A percentile compares a stretch with the other conserved stretches of the same genome.
These are phyloP conservation scores for Andrographis paniculata DNA, from an alignment of 305 asterid genomes.

Conservation along the genomic window DNA sequence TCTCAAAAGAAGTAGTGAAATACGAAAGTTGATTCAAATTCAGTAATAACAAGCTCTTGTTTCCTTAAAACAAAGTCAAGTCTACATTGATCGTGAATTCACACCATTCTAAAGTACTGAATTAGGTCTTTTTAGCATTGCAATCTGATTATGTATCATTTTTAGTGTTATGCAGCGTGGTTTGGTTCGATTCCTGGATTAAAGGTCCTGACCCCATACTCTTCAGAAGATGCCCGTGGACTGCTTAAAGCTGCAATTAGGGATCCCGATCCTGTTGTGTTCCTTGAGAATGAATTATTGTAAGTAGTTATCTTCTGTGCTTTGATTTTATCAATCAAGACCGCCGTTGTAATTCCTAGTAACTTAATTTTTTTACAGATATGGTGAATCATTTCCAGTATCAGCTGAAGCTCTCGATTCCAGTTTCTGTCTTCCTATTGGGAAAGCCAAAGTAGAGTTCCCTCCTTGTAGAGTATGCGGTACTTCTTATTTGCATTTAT, in stretches of 20 bases:
- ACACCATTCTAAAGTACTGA: no score
- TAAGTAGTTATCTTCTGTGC: constrained; percentile 22
- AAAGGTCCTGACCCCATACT: constrained; percentile 80
- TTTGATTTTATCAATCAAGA: constrained; percentile 5
- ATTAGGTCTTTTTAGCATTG: background rate
- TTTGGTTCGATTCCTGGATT: constrained; percentile 76
- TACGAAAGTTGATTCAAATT: no score
- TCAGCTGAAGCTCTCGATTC: constrained; percentile 85
- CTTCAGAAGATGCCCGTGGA: constrained; percentile 85
- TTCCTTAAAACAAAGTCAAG: no score
- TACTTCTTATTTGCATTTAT: constrained; percentile 6
- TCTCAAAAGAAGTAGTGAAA: no score
- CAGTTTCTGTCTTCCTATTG: constrained; percentile 83
- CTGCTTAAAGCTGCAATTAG: no score
- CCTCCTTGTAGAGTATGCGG: constrained; percentile 20
- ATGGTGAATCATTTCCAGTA: constrained; percentile 87
- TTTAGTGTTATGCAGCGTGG: constrained; percentile 98
- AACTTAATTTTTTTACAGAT: constrained; percentile 33
- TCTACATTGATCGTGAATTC: no score
- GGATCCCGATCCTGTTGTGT: no score
- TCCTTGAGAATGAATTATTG: no score
- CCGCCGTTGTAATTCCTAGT: constrained; percentile 7
- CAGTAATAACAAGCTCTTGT: no score
- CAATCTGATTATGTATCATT: constrained; percentile 14
- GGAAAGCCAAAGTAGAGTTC: constrained; percentile 98